Evolutionary conservation across 2,329 filamentous ascomycete species (phyloP).

Genomic region (Didymella glomerata): DNA sequence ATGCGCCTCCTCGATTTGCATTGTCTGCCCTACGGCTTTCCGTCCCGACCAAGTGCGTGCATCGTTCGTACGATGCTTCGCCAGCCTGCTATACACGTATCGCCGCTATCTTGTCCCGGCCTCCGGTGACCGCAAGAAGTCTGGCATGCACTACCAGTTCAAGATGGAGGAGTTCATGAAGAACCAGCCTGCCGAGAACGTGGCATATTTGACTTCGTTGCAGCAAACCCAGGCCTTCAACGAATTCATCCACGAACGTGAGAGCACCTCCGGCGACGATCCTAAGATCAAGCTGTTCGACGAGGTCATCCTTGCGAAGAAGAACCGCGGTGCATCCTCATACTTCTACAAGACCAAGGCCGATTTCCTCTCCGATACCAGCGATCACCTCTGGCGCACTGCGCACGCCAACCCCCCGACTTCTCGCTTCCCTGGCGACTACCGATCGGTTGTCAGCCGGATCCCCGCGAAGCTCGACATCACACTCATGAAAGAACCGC

Average conservation of each 20-base stretch:
- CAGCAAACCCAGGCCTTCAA: conserved; percentile 77
- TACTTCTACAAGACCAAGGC: conserved; percentile 67
- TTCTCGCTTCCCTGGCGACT: conserved; percentile 64
- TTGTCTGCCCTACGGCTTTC: conserved; percentile 74
- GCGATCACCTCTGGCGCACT: conserved; percentile 81
- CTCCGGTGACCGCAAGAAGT: conserved; percentile 67
- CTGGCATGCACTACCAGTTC: conserved; percentile 69
- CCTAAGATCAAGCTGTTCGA: conserved; percentile 79
- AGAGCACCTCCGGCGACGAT: conserved; percentile 69
- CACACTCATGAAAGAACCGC: conserved; percentile 88
- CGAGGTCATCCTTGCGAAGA: conserved; percentile 83
- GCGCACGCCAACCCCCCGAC: conserved; percentile 66
- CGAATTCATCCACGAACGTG: conserved; percentile 84
- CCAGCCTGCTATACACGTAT: conserved; percentile 74
- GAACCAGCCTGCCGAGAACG: conserved; percentile 70
- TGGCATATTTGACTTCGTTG: conserved; percentile 69
- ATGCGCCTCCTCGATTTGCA: conserved; percentile 66
- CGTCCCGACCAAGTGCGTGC: conserved; percentile 72
- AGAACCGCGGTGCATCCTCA: conserved; percentile 70
- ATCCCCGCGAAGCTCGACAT: conserved; percentile 85
- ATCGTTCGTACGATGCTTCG: conserved; percentile 74
- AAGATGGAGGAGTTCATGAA: conserved; percentile 72
- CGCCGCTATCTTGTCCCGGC: conserved; percentile 69
- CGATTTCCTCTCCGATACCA: conserved; percentile 74
- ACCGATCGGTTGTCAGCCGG: conserved; percentile 60